Conservation (phyloP, 257 asterid genomes). For the Ballota nigra region DNA sequence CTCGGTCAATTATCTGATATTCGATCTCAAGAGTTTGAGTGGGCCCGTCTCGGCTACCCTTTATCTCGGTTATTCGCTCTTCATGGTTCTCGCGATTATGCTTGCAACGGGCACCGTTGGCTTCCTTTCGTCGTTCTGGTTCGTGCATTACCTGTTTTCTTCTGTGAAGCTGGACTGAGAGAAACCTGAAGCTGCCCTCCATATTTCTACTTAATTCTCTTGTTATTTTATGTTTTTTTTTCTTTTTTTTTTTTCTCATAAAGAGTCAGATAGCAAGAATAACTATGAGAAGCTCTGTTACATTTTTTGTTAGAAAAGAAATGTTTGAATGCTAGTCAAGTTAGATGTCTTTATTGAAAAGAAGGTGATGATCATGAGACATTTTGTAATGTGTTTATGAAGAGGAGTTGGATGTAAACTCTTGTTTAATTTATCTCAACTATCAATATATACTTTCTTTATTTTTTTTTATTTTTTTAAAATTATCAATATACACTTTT, state of each 20-base stretch:
- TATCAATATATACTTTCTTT: no score
- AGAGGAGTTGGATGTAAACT: no score
- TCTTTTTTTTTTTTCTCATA: constrained; percentile 10
- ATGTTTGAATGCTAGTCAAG: constrained; percentile 4
- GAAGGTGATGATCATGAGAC: background rate
- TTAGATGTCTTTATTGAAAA: background rate
- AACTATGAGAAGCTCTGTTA: constrained; percentile 28
- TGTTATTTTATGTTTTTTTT: background rate
- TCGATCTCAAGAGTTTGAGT: constrained; percentile 78
- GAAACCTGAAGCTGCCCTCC: background rate
- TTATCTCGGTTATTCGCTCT: constrained; percentile 77
- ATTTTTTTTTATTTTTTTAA: background rate
- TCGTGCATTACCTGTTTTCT: constrained; percentile 84
- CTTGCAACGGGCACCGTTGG: constrained; percentile 90
- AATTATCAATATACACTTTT: background rate
- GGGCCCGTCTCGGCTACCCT: constrained; percentile 87
- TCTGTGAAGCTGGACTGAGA: constrained; percentile 79
- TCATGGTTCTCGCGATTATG: constrained; percentile 82
- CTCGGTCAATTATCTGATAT: constrained; percentile 64
- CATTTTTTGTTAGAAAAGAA: constrained; percentile 20
- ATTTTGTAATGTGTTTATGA: background rate
- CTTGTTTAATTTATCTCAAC: no score
- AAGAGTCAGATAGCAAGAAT: constrained; percentile 27
- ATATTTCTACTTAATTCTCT: constrained; percentile 21
- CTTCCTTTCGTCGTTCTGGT: constrained; percentile 85